Conservation (phyloP, 202 grass and related monocot species). For the Schoenoplectus tabernaemontani region DNA sequence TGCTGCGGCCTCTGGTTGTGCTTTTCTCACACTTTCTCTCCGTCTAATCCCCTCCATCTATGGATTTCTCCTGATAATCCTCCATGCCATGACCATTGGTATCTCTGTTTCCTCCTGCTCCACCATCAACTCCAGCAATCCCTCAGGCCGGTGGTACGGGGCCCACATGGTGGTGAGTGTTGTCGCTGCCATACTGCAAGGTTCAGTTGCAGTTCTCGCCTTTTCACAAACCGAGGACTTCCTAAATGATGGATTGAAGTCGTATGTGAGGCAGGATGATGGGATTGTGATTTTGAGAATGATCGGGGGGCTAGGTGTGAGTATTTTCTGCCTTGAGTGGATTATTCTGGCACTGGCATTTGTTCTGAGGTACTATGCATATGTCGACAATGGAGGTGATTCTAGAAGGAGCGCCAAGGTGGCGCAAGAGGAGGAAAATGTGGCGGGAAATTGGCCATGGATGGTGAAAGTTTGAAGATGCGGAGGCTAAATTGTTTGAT, state of each 20-base stretch:
- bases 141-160: slow-evolving; percentile 60
- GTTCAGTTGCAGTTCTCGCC: slow-evolving; percentile 70
- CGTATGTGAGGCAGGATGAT: slow-evolving; percentile 86
- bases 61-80: slow-evolving; percentile 93
- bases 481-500: background rate
- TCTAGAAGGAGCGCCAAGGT: slow-evolving; percentile 62
- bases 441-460: slow-evolving; percentile 52
- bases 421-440: slow-evolving; percentile 40
- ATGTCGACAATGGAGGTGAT: slow-evolving; percentile 64
- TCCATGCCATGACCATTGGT: slow-evolving; percentile 72
- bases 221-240: slow-evolving; percentile 83
- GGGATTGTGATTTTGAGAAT: slow-evolving; percentile 83
- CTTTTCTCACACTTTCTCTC: slow-evolving; percentile 91
- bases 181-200: slow-evolving; percentile 81
- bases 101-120: slow-evolving; percentile 70
- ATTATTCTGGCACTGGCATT: slow-evolving; percentile 78
- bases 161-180: slow-evolving; percentile 68
- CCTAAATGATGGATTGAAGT: slow-evolving; percentile 59
- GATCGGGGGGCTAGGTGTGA: slow-evolving; percentile 72
- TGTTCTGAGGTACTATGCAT: slow-evolving; percentile 72
- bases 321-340: slow-evolving; percentile 95
- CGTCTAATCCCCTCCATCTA: slow-evolving; percentile 77
- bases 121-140: slow-evolving; percentile 47
- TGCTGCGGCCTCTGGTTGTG: slow-evolving; percentile 73
- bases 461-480: slow-evolving; percentile 46